phyloP scores from a whole-genome alignment of 306 rosid species.

The Malus sieversii region DNA sequence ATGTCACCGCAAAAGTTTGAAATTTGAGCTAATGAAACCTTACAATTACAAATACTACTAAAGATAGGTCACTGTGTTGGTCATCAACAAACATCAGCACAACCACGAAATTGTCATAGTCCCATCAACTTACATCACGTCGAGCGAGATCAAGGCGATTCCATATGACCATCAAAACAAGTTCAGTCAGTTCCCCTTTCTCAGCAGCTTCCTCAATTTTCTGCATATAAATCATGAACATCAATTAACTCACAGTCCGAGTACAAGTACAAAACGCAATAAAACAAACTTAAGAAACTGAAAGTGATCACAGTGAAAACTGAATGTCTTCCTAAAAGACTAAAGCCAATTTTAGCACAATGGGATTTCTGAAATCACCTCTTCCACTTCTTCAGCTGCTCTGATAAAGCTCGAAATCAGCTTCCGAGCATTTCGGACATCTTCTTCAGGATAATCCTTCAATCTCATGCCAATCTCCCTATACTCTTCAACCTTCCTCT shows the following conservation, averaged over 20 bases:
- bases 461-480: conserved; percentile 75
- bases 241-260: neutral
- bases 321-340: neutral
- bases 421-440: conserved; percentile 59
- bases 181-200: conserved; percentile 86
- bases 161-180: conserved; percentile 94
- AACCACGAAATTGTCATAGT: neutral
- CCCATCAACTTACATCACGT: conserved; percentile 66
- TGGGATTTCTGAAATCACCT: conserved; percentile 34
- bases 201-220: conserved; percentile 93
- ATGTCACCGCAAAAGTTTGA: neutral
- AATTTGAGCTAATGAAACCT: neutral
- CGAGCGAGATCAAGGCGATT: conserved; percentile 97
- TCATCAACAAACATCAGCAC: too few species aligned
- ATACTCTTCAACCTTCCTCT: conserved; percentile 66
- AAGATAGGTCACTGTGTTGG: neutral
- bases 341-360: neutral
- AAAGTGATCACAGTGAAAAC: neutral
- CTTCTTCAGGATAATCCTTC: conserved; percentile 82
- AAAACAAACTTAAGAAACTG: neutral
- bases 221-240: conserved; percentile 33
- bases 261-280: neutral
- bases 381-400: conserved; percentile 90
- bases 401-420: conserved; percentile 69
- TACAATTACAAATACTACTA: neutral